Evolutionary conservation across 495 filamentous ascomycete species (phyloP), one percentile per base, ranked within the genome.

Genomic region (Neurospora pannonica): DNA sequence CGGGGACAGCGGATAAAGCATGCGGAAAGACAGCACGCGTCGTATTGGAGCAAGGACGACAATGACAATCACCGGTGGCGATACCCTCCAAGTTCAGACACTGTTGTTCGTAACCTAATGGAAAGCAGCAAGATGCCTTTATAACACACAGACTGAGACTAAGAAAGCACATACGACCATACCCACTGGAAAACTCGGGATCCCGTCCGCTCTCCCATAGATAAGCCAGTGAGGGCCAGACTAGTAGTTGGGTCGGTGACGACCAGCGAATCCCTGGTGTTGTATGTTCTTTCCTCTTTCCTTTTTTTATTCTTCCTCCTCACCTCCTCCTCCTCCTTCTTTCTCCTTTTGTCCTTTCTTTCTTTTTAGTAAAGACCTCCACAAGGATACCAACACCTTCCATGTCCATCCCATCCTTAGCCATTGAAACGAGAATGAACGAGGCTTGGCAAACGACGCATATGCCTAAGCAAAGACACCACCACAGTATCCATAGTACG

Each of bases 171-270:
- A 82, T 86, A 84, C 84, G 83, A 83, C 84, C 84, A 85, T 80
- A 85, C 73, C 79, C 78, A 78, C 46, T 78, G 75, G 84, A 85
- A 73, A 81, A 82, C 77, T 81, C 82, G 84, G 83, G 80, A 84
- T 84, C 84, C 85, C 83, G 85, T 86, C 83, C 82, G 85, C 82
- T 86, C 85, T 84, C 79, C 83, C 84, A 78, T 85, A 82, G 81
- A 80, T 79, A 83, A 84, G 78, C 79, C 70, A 74, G 72, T 75
- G 72, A 76, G 46, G 40, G 74, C 76, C 69, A 72, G 81, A 84
- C 77, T 78, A 85, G 85, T 84, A 84, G 81, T 86, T 82, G 80
- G 81, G 83, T 86, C 79, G 85, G 82, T 85, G 85, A 85, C 82
- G 80, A 86, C 72, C 72, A 77, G 77, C 71, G 77, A 77, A 77